Base-by-base conservation (phyloP, 805 yeast species). In the Debaryomyces hansenii region DNA sequence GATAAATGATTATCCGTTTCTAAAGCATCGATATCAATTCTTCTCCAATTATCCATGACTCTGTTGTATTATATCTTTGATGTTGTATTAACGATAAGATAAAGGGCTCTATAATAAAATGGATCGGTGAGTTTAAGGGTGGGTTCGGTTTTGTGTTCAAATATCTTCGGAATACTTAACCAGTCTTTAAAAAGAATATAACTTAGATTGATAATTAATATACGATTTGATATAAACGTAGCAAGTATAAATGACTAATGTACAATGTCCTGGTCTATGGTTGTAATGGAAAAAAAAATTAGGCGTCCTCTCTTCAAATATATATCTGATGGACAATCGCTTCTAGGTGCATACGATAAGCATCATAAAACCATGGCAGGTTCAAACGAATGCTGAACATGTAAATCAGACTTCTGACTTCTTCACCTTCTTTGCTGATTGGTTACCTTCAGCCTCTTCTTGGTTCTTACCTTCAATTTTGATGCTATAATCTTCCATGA, bases 1-100 rank as follows among this genome's bases (percentile, higher is more conserved):
- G 84, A 75, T 51, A 87, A 66, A 57, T 81, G 83, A 56, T 78
- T 79, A 40, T 91, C 96, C 3, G 96, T 87, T 61, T 91, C 97
- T 54, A 83, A 83, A 14, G 90, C 87, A 67, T 94, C 98, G 44
- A 94, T 84, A 65, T 94, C 96, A 57, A 92, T 89, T 78, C 94
- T 83, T 79, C 99, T 86, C 96, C 96, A 87, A 62, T 85, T 90
- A 50, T 80, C 84, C 82, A 82, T 80, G 29, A 35, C 53, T 24
- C 3, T 11, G 20, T 24, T 24, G 10, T 31, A 5, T 20, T 20
- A n/a, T 16, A 24, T 9, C 27, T 24, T 24, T 24, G 7, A 24
- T 16, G 27, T 24, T 24, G 10, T 24, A 24, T 24, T 24, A 24
- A 24, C 4, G 27, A 24, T 24, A 24, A 24, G 27, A 24, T 24